Percentiles rank a stretch among this genome's conserved stretches.
Evolutionary conservation across 768 basidiomycete species (phyloP).

Genomic region (Arthromyces matolae): DNA sequence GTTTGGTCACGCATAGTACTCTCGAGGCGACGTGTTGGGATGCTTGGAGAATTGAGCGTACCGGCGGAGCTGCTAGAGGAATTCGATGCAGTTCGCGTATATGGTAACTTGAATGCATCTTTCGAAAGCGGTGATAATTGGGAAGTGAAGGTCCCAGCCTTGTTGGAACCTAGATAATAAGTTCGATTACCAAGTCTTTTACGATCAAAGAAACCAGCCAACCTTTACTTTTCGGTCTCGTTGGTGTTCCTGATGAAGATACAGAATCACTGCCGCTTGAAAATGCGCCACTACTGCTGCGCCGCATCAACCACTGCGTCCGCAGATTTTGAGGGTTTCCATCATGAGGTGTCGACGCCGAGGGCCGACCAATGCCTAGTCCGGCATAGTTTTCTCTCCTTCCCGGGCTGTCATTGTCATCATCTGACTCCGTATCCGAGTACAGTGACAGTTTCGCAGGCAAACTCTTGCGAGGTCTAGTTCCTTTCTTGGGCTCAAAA

Average conservation of each 20-base stretch:
- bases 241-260: constrained; percentile 59
- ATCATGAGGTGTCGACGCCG: constrained; percentile 24
- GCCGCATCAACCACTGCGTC: constrained; percentile 63
- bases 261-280: constrained; percentile 69
- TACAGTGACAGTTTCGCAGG: constrained; percentile 47
- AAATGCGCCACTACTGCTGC: constrained; percentile 80
- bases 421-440: constrained; percentile 57
- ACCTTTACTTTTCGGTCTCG: constrained; percentile 51
- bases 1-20: no score
- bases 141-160: constrained; percentile 42
- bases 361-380: constrained; percentile 63
- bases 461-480: constrained; percentile 65
- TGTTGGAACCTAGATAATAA: no score
- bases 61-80: constrained; percentile 52
- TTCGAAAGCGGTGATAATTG: constrained; percentile 44
- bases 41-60: constrained; percentile 44
- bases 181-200: no score
- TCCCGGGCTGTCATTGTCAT: constrained; percentile 67
- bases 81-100: constrained; percentile 51
- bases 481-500: constrained; percentile 41
- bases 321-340: constrained; percentile 36
- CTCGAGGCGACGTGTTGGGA: constrained; percentile 23
- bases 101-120: constrained; percentile 34
- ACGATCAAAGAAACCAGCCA: constrained; percentile 23
- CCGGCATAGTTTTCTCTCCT: constrained; percentile 56